These are phyloP conservation scores for Antrodiella citrinella DNA, from an alignment of 768 basidiomycete genomes.

Conservation along the genomic window DNA sequence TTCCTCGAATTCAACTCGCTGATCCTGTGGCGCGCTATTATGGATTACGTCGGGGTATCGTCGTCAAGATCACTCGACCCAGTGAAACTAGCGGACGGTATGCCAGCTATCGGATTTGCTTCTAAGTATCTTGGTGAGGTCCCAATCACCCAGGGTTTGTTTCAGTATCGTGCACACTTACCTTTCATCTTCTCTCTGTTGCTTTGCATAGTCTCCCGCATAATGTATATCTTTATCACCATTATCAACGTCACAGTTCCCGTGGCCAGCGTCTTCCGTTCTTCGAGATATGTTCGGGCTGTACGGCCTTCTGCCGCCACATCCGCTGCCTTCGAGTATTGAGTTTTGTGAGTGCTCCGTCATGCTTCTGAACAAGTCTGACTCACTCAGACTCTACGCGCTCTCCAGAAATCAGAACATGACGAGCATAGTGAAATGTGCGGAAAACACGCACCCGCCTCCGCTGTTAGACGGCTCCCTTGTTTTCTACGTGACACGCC, in stretches of 20 bases:
- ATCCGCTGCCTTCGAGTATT: no score
- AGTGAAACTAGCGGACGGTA: constrained; percentile 96
- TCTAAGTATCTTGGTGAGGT: constrained; percentile 29
- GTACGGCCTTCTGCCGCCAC: no score
- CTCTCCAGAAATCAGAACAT: no score
- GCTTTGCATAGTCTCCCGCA: background rate
- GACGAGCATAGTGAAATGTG: no score
- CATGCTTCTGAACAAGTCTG: no score
- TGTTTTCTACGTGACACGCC: no score
- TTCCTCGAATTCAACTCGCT: constrained; percentile 91
- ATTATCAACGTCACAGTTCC: background rate
- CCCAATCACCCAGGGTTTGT: background rate
- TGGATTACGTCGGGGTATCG: constrained; percentile 89
- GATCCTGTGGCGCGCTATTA: constrained; percentile 99
- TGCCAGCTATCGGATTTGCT: constrained; percentile 88
- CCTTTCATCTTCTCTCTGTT: background rate
- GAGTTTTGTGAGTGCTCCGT: no score
- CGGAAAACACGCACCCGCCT: no score
- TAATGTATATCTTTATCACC: background rate
- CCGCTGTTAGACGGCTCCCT: no score
- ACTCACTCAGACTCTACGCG: no score
- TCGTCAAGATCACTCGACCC: constrained; percentile 96
- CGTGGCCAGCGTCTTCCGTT: no score
- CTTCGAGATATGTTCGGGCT: no score
- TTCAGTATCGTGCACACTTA: background rate